Evolutionary conservation across 2,329 filamentous ascomycete species (phyloP).

Genomic region (Diaporthe citrichinensis): DNA sequence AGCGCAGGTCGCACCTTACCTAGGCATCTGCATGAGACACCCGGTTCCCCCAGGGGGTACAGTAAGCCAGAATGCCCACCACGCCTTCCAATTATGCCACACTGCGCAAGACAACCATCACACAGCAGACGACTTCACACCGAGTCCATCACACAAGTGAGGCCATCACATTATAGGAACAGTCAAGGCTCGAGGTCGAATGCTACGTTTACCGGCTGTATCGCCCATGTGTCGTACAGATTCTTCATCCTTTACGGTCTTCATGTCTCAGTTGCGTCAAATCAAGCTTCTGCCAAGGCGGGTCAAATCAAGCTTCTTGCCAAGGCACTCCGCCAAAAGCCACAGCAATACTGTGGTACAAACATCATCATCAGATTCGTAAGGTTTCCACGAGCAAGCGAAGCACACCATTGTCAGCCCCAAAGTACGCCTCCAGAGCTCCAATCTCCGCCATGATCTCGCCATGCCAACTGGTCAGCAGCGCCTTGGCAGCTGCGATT

Average conservation of each 20-base stretch:
- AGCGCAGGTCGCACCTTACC: neutral
- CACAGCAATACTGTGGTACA: no score
- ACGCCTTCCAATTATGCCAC: no score
- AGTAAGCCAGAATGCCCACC: neutral
- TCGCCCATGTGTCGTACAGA: no score
- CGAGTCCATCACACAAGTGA: neutral
- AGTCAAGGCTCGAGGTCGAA: neutral
- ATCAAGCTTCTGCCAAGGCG: neutral
- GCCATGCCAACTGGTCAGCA: neutral
- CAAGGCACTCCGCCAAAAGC: neutral
- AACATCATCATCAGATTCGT: neutral
- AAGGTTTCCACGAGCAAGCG: neutral
- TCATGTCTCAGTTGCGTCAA: neutral
- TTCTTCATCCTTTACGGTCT: neutral
- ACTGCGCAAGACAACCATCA: neutral
- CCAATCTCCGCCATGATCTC: neutral
- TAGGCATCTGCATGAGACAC: no score
- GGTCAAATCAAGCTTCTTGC: neutral
- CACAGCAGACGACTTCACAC: neutral
- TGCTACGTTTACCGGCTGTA: neutral
- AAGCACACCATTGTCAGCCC: neutral
- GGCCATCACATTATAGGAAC: neutral
- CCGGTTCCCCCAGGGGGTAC: no score
- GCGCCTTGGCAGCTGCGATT: neutral
- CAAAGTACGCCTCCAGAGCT: neutral